phyloP scores from a whole-genome alignment of 441 rosid species.

The Capsella rubella region DNA sequence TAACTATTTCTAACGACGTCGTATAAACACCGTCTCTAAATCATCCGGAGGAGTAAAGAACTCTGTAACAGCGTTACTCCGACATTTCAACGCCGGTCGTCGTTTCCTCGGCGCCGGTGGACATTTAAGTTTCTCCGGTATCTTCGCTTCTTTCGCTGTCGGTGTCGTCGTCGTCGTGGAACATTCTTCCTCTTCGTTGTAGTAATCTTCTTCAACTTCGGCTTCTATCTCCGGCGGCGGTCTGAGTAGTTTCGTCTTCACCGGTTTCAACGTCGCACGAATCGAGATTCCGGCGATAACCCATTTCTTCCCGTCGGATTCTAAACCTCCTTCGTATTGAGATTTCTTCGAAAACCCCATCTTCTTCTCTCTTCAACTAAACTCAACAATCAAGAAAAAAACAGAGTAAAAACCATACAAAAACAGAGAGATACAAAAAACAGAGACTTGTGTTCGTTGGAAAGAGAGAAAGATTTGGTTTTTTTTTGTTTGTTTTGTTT shows the following conservation, averaged over 20 bases:
- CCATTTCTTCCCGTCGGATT: slow-evolving; percentile 78
- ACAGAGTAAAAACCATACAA: slow-evolving; percentile 20
- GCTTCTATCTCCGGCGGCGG: slow-evolving; percentile 37
- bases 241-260: slow-evolving; percentile 59
- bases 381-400: not conserved
- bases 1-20: slow-evolving; percentile 43
- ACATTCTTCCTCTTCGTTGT: slow-evolving; percentile 50
- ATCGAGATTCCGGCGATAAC: slow-evolving; percentile 67
- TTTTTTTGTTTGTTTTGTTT: not conserved
- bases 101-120: slow-evolving; percentile 85
- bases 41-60: slow-evolving; percentile 77
- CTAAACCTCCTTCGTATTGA: slow-evolving; percentile 61
- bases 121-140: slow-evolving; percentile 71
- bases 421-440: slow-evolving; percentile 11
- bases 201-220: slow-evolving; percentile 43
- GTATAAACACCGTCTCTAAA: slow-evolving; percentile 78
- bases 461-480: not conserved
- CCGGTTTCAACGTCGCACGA: slow-evolving; percentile 69
- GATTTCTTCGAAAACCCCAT: slow-evolving; percentile 85
- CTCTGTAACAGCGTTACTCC: slow-evolving; percentile 61
- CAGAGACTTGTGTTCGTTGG: slow-evolving; percentile 39
- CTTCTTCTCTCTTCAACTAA: not conserved
- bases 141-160: slow-evolving; percentile 73
- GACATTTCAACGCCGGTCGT: slow-evolving; percentile 61
- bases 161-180: slow-evolving; percentile 62